Evolutionary conservation across 345 rosid species (phyloP).

Genomic region (Linum lewisii): DNA sequence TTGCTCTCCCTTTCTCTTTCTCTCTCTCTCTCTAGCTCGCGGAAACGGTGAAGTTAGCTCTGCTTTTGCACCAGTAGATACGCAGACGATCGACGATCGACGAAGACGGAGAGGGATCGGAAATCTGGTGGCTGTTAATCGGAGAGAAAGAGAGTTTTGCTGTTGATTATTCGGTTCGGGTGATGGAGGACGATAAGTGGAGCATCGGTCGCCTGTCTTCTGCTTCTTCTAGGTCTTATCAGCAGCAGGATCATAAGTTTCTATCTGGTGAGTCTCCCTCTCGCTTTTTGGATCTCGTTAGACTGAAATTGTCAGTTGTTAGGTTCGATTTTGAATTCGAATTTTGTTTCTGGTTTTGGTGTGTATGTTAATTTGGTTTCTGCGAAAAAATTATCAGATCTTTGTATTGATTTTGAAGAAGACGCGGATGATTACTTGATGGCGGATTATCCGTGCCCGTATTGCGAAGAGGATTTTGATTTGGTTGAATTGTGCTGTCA

Average conservation of each 20-base stretch:
- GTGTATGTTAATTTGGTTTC: conserved; percentile 14
- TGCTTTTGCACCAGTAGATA: not conserved
- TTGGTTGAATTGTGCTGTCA: conserved; percentile 24
- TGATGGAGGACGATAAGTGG: conserved; percentile 21
- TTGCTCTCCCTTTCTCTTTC: not conserved
- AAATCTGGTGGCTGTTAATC: not conserved
- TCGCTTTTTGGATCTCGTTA: not conserved
- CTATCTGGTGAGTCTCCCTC: conserved; percentile 6
- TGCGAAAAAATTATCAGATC: not conserved
- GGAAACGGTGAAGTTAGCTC: not conserved
- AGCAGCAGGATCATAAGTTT: conserved; percentile 22
- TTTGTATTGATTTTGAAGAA: conserved; percentile 11
- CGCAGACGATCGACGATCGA: not conserved
- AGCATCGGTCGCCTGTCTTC: conserved; percentile 11
- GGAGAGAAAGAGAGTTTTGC: not conserved
- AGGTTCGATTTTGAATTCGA: too few species aligned
- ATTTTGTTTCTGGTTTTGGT: conserved; percentile 1
- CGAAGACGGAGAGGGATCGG: not conserved
- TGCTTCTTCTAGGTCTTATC: conserved; percentile 18
- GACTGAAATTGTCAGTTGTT: not conserved
- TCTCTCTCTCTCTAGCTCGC: not conserved
- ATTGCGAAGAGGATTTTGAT: conserved; percentile 19
- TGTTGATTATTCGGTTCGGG: not conserved
- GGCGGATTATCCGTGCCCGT: conserved; percentile 25
- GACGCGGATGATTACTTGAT: conserved; percentile 15